These are phyloP conservation scores for Daldinia bambusicola DNA, from an alignment of 495 filamentous ascomycete genomes.

Conservation along the genomic window DNA sequence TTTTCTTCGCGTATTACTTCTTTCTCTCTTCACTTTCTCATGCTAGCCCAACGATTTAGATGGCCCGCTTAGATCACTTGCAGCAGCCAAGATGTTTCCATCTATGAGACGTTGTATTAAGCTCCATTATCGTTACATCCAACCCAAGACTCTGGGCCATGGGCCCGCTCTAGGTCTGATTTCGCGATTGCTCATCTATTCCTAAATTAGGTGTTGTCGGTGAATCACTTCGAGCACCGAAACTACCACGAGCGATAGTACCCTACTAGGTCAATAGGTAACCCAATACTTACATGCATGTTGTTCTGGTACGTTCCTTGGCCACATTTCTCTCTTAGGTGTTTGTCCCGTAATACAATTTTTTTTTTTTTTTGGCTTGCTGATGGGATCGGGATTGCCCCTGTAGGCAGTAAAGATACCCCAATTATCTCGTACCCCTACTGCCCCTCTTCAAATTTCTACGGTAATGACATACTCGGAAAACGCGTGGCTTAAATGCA, in stretches of 20 bases:
- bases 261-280: too few species aligned
- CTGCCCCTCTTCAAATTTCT: neutral
- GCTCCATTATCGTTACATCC: slow-evolving; percentile 4
- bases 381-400: neutral
- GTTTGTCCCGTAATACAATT: neutral
- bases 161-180: neutral
- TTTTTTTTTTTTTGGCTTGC: neutral
- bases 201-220: too few species aligned
- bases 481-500: neutral
- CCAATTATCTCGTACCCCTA: neutral
- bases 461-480: neutral
- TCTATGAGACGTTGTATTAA: slow-evolving; percentile 30
- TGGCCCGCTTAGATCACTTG: neutral
- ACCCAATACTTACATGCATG: too few species aligned
- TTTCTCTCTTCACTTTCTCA: neutral
- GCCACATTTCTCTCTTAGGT: too few species aligned
- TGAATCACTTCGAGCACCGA: too few species aligned
- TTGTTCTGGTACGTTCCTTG: too few species aligned
- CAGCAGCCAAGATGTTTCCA: neutral
- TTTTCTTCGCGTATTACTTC: too few species aligned
- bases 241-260: too few species aligned
- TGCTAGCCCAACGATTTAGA: too few species aligned
- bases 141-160: neutral
- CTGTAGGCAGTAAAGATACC: neutral
- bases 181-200: too few species aligned